A percentile compares a stretch with the other conserved stretches of the same genome.
Conservation (phyloP, 768 basidiomycete genomes). For the Tylopilus rubrobrunneus region DNA sequence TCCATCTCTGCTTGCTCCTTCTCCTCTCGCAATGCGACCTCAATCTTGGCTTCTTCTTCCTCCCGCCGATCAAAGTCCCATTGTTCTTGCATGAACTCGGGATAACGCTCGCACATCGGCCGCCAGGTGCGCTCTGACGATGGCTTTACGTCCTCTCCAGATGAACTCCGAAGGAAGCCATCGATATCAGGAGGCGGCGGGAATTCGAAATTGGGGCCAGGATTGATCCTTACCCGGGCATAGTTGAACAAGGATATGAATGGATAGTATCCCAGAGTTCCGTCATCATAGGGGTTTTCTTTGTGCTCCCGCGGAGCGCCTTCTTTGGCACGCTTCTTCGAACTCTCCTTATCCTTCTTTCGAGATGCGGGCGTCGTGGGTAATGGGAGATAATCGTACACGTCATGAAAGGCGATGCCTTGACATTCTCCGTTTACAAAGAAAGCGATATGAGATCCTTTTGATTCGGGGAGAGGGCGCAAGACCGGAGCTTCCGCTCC, state of each 20-base stretch:
- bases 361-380: slow-evolving; percentile 56
- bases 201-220: slow-evolving; percentile 83
- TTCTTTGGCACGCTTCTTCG: slow-evolving; percentile 56
- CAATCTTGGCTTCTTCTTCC: slow-evolving; percentile 59
- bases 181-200: slow-evolving; percentile 81
- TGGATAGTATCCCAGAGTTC: slow-evolving; percentile 92
- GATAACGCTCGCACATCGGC: slow-evolving; percentile 79
- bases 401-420: slow-evolving; percentile 77
- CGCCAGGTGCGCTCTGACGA: slow-evolving; percentile 54
- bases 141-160: slow-evolving; percentile 31
- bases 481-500: slow-evolving; percentile 38
- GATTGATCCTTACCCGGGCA: slow-evolving; percentile 78
- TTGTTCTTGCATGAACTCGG: slow-evolving; percentile 82
- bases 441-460: slow-evolving; percentile 76
- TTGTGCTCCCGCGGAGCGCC: slow-evolving; percentile 66
- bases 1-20: slow-evolving; percentile 39
- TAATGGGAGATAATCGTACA: slow-evolving; percentile 89
- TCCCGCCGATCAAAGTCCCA: slow-evolving; percentile 72
- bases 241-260: slow-evolving; percentile 92
- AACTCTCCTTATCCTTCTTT: slow-evolving; percentile 53
- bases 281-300: slow-evolving; percentile 91
- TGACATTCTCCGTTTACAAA: slow-evolving; percentile 89
- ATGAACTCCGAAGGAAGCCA: slow-evolving; percentile 41
- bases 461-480: slow-evolving; percentile 66
- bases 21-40: slow-evolving; percentile 39